Evolutionary conservation across 2,329 filamentous ascomycete species (phyloP), one percentile per base, ranked within the genome.

Genomic region (Fusarium sp.): DNA sequence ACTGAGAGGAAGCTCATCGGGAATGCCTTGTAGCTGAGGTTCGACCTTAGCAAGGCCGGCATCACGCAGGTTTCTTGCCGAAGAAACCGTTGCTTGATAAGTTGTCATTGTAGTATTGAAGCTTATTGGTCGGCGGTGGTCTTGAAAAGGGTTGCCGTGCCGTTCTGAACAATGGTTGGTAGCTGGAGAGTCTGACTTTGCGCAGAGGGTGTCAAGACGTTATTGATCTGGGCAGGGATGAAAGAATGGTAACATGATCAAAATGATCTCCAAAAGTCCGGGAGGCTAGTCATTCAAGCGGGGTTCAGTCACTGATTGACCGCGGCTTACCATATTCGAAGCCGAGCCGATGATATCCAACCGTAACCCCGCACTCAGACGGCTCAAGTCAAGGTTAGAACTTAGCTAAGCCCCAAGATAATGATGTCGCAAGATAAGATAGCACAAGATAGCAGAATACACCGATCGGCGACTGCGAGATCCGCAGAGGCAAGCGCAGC

Each of bases 31-130:
- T 1, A 76, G 66, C 49, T 67, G 68, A 2, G 75, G 75, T 21
- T 74, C 62, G 15, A 76, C 75, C 36, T 76, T 76, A 22, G 62
- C 66, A 21, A 76, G 65, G 4, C 68, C 65, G 17, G 62, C 68
- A 62, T 76, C 72, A 2, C 75, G 73, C 4, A 58, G 39, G 38
- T 44, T 44, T 8, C 62, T 21, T 3, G 59, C 63, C 9, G 51
- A 50, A 5, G 67, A 53, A 15, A 70, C 67, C 22, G 54, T 61
- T 47, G 54, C 59, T 54, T 62, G 36, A 15, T 70, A 70, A 13
- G 21, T 38, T 14, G 49, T 53, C 66, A 69, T 69, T 31, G 14
- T 49, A 31, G 21, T 26, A 8, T 46, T 8, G 4, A 13, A 17
- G 17, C 6, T 7, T 36, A 4, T 13, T 40, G 21, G 11, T 26